Base-by-base conservation (phyloP, 2,329 filamentous ascomycete species). In the Penicillium sp. region DNA sequence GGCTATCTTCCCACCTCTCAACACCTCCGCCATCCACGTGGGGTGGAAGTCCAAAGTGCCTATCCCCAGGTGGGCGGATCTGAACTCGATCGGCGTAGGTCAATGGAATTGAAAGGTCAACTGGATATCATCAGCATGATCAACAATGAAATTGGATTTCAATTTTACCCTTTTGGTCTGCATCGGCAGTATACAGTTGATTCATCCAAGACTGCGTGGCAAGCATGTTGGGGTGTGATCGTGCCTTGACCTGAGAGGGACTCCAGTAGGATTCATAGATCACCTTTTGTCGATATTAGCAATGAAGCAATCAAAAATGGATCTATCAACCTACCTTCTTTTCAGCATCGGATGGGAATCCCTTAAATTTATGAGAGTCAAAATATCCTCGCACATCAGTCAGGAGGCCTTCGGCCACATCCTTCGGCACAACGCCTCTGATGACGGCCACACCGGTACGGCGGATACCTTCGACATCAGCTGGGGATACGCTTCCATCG, bases 1-100 rank as follows among this genome's bases (percentile, higher is more conserved):
- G 86, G 0, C 80, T 70, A 22, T 73, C 75, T 66, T 90, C 86
- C 87, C 87, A 90, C 2, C 87, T 78, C 73, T 90, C 87, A 2
- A 88, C 81, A 54, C 84, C 86, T 21, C 87, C 87, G n/a, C 86
- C 86, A 63, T 90, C 87, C 2, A 86, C 79, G 66, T 90, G 87
- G 2, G 87, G 85, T 0, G 87, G 87, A 0, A 90, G 79, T 0
- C 86, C 84, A 61, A 90, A 90, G 0, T 76, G 77, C 0, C 79
- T 76, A 66, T 90, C 87, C 2, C 87, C 87, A 0, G 87, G 87
- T 58, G 83, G 82, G 1, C 87, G 81, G 64, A 90, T 89, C 4
- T 86, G 84, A 9, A 89, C 76, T 1, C 86, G 82, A 65, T 90
- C 88, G 1, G 86, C 86, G 65, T 90, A 90, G 1, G 80, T 71